Evolutionary conservation across 164 flowering plant genomes (phyloP).

Genomic region (Buxus sempervirens): DNA sequence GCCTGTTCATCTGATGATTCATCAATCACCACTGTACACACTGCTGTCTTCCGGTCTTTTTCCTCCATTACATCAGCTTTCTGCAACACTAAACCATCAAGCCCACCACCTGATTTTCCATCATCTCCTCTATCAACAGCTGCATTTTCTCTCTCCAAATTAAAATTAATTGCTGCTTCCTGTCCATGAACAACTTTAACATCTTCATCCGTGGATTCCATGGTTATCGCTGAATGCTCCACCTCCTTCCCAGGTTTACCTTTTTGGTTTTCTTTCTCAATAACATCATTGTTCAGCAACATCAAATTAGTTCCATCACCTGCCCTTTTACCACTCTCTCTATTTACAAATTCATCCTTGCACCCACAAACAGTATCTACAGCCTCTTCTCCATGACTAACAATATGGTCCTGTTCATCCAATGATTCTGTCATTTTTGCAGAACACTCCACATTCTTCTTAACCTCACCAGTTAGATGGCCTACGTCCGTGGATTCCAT

Average conservation of each 20-base stretch:
- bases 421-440: not conserved
- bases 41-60: not conserved
- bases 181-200: too few species aligned
- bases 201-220: too few species aligned
- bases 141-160: not conserved
- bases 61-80: not conserved
- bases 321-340: too few species aligned
- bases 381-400: conserved; percentile 1
- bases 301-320: too few species aligned
- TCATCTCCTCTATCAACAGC: not conserved
- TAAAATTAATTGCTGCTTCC: too few species aligned
- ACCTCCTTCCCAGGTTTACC: too few species aligned
- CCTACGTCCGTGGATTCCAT: not conserved
- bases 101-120: not conserved
- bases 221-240: too few species aligned
- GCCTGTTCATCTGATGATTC: conserved; percentile 4
- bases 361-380: too few species aligned
- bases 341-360: too few species aligned
- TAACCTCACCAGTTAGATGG: not conserved
- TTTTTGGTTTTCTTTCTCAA: too few species aligned
- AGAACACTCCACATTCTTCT: not conserved
- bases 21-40: not conserved
- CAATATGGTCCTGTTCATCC: conserved; percentile 5
- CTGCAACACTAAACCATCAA: not conserved
- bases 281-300: too few species aligned